These are phyloP conservation scores for Sporobolus alterniflorus DNA, from an alignment of 202 grass and related monocot species.

Conservation along the genomic window DNA sequence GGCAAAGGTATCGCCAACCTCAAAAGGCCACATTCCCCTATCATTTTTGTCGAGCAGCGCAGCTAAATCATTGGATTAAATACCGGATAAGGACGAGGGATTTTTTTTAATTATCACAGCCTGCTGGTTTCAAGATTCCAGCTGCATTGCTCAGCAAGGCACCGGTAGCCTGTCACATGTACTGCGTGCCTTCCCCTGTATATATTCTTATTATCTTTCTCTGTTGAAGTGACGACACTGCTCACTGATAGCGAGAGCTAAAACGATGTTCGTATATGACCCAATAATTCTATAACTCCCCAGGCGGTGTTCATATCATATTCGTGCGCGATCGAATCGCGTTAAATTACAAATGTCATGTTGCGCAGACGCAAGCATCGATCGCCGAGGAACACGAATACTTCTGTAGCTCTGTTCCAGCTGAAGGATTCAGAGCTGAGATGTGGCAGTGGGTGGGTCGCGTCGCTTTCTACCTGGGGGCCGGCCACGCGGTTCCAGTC, in stretches of 20 bases:
- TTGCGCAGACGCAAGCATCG: neutral
- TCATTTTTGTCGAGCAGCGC: neutral
- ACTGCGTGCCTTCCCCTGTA: no score
- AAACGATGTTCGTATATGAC: no score
- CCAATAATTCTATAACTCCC: no score
- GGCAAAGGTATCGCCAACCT: neutral
- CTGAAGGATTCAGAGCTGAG: neutral
- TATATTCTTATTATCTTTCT: neutral
- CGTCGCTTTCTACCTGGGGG: slow-evolving; percentile 15
- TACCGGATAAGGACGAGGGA: neutral
- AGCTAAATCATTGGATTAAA: neutral
- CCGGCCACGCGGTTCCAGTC: neutral
- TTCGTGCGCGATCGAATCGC: neutral
- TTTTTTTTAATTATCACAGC: neutral
- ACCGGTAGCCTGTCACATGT: no score
- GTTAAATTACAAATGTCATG: neutral
- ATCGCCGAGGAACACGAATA: neutral
- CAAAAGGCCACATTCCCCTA: neutral
- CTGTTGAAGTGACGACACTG: neutral
- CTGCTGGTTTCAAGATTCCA: neutral
- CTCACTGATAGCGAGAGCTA: neutral
- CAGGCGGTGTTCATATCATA: neutral
- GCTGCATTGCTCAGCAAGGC: slow-evolving; percentile 19
- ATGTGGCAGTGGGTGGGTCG: neutral
- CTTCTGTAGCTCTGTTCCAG: neutral